A percentile compares a stretch with the other conserved stretches of the same genome.
These are phyloP conservation scores for Scleroderma bovista DNA, from an alignment of 768 basidiomycete species.

Conservation along the genomic window DNA sequence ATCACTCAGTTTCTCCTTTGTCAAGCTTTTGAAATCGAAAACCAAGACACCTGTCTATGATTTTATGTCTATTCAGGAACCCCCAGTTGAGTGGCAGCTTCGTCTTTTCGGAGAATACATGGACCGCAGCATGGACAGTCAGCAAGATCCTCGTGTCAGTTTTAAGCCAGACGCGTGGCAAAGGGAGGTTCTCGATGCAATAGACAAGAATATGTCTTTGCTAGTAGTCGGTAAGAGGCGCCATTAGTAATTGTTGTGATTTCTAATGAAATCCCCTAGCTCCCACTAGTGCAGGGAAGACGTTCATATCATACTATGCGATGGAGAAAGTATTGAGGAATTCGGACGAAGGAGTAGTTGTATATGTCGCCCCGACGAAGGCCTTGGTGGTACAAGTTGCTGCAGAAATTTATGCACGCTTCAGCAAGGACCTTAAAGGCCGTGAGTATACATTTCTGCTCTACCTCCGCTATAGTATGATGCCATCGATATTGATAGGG, in stretches of 20 bases:
- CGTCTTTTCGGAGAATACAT: slow-evolving; percentile 66
- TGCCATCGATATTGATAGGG: slow-evolving; percentile 29
- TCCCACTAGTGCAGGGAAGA: slow-evolving; percentile 70
- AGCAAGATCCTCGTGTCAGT: slow-evolving; percentile 48
- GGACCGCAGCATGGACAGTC: slow-evolving; percentile 67
- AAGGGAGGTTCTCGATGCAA: slow-evolving; percentile 53
- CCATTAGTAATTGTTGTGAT: slow-evolving; percentile 1
- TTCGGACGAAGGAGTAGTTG: slow-evolving; percentile 61
- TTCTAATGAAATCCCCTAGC: slow-evolving; percentile 31
- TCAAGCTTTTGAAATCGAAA: slow-evolving; percentile 48
- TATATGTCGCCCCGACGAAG: slow-evolving; percentile 75
- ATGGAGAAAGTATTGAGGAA: slow-evolving; percentile 63
- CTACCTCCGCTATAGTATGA: not conserved
- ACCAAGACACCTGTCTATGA: slow-evolving; percentile 34
- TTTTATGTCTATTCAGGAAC: slow-evolving; percentile 53
- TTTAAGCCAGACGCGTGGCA: slow-evolving; percentile 75
- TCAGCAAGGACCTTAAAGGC: slow-evolving; percentile 47
- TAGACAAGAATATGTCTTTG: slow-evolving; percentile 54
- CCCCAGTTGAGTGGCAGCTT: slow-evolving; percentile 61
- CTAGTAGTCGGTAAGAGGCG: slow-evolving; percentile 55
- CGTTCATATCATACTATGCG: slow-evolving; percentile 72
- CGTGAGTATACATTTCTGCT: slow-evolving; percentile 28
- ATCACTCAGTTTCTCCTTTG: slow-evolving; percentile 44
- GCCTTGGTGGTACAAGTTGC: slow-evolving; percentile 68
- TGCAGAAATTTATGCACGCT: slow-evolving; percentile 69